Evolutionary conservation across 2,329 filamentous ascomycete genomes (phyloP), one percentile per base, ranked within the genome.

Genomic region (Cordyceps fumosorosea): DNA sequence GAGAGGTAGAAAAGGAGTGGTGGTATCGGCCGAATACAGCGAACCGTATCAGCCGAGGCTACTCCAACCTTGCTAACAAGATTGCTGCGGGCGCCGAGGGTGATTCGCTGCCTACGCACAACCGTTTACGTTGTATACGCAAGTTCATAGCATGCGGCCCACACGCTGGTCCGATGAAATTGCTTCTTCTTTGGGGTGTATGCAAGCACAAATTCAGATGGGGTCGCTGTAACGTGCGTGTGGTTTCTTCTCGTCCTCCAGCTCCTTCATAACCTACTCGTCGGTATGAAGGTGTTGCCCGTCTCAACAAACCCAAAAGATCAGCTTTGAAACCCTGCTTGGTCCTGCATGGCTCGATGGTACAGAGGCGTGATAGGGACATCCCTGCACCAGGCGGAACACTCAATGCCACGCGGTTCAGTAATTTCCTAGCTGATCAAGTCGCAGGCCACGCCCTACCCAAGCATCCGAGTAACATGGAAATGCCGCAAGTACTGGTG

Each of bases 401-500:
- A 42, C 8, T 56, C 24, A 26, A 24, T 50, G 56, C 37, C 42
- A 59, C 20, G 14, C 47, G 29, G 3, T 10, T 44, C 56, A 47
- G 32, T n/a, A 59, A 24, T 18, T 42, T 44, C 32, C 22, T 11
- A 11, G 32, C 32, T 16, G 16, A 14, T 26, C 24, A 20, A 59
- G 56, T 45, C 56, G 42, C 29, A 29, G 3, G 8, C 6, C 44
- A 48, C 29, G 26, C 16, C n/a, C 44, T 29, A 7, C 26, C 14
- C 16, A n/a, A 26, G 12, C 20, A 24, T 18, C 37, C 24, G 5
- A n/a, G 20, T 32, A 26, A 14, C 44, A 48, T 26, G 42, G 24
- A 57, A 56, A 57, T 48, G 14, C 45, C 55, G 18, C 55, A 57
- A 57, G 55, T 57, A 57, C 55, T 26, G 29, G 55, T 57, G 55